These are phyloP conservation scores for Rhizophora mangle DNA, from an alignment of 345 rosid genomes.

Conservation along the genomic window DNA sequence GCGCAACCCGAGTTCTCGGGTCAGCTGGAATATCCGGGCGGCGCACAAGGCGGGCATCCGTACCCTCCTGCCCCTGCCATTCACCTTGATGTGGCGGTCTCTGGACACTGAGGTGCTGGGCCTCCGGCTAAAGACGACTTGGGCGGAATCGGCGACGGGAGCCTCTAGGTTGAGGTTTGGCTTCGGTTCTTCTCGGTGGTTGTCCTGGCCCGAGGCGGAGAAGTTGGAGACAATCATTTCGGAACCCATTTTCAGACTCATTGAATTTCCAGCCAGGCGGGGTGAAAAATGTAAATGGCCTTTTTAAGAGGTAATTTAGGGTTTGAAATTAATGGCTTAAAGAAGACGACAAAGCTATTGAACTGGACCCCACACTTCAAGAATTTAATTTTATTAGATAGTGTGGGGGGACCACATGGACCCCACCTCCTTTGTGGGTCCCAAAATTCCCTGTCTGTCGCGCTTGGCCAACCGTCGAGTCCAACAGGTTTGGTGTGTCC, in stretches of 20 bases:
- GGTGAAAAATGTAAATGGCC: too few species aligned
- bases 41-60: slow-evolving; percentile 70
- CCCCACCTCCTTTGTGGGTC: too few species aligned
- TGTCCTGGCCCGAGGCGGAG: background rate
- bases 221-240: slow-evolving; percentile 6
- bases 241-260: slow-evolving; percentile 6
- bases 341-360: too few species aligned
- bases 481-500: too few species aligned
- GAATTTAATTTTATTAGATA: too few species aligned
- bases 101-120: slow-evolving; percentile 18
- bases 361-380: too few species aligned
- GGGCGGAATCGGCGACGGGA: slow-evolving; percentile 9
- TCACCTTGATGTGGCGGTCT: slow-evolving; percentile 73
- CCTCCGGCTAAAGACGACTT: slow-evolving; percentile 24
- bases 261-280: too few species aligned
- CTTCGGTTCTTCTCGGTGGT: slow-evolving; percentile 9
- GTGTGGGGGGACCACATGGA: too few species aligned
- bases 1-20: slow-evolving; percentile 68
- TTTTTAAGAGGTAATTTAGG: slow-evolving; percentile 12
- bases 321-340: slow-evolving; percentile 4
- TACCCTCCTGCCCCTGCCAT: slow-evolving; percentile 70
- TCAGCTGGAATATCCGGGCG: slow-evolving; percentile 70
- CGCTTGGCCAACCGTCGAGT: too few species aligned
- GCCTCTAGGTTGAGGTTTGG: slow-evolving; percentile 16
- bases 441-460: too few species aligned